These are phyloP conservation scores for Aspergillus ellipticus DNA, from an alignment of 495 filamentous ascomycete species.

Conservation along the genomic window DNA sequence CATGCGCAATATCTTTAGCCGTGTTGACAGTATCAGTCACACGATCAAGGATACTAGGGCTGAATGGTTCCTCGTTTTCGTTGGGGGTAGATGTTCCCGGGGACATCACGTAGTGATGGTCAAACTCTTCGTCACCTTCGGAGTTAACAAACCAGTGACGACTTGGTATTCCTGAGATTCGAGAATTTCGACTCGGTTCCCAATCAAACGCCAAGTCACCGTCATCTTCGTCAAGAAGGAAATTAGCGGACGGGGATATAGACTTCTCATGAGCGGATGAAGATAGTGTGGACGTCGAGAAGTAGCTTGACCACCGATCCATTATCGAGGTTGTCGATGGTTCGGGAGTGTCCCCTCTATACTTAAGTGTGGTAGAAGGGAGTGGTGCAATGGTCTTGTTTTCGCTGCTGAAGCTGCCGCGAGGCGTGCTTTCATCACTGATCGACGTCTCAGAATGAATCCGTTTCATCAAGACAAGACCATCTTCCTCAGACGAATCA, in stretches of 20 bases:
- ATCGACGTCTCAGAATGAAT: slow-evolving; percentile 43
- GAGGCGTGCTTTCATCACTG: slow-evolving; percentile 45
- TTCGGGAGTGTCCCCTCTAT: slow-evolving; percentile 74
- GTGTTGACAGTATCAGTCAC: slow-evolving; percentile 96
- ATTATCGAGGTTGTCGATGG: slow-evolving; percentile 33
- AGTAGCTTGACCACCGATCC: slow-evolving; percentile 40
- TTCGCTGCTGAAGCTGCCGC: slow-evolving; percentile 56
- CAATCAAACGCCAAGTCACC: slow-evolving; percentile 54
- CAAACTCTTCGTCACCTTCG: slow-evolving; percentile 32
- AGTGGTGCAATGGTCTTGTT: slow-evolving; percentile 92
- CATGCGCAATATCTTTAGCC: slow-evolving; percentile 89
- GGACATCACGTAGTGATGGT: slow-evolving; percentile 57
- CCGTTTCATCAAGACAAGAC: slow-evolving; percentile 80
- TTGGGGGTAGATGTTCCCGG: slow-evolving; percentile 87
- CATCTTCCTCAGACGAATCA: slow-evolving; percentile 70
- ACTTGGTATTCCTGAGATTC: slow-evolving; percentile 20
- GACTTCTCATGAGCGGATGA: slow-evolving; percentile 78
- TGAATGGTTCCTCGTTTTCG: slow-evolving; percentile 53
- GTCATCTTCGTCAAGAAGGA: slow-evolving; percentile 68
- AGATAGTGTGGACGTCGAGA: slow-evolving; percentile 43
- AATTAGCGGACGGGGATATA: slow-evolving; percentile 63
- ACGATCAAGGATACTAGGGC: slow-evolving; percentile 65
- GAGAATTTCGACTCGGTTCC: slow-evolving; percentile 25
- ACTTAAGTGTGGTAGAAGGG: slow-evolving; percentile 89
- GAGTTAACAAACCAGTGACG: slow-evolving; percentile 37